Conservation (phyloP, 306 rosid genomes). For the Vigna trinervia region DNA sequence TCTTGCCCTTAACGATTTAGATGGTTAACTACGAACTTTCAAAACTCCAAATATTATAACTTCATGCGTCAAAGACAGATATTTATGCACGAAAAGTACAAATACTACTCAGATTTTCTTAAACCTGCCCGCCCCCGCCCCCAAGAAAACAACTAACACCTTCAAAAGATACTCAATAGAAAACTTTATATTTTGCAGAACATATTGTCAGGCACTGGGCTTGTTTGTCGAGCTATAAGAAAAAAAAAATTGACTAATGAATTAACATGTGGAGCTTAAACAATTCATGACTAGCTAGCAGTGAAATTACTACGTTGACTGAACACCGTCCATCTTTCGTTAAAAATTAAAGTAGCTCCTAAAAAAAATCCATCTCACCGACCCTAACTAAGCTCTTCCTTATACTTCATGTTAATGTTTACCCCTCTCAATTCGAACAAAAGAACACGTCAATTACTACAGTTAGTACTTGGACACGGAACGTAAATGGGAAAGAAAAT, state of each 20-base stretch:
- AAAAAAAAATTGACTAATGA: not conserved
- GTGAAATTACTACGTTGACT: not conserved
- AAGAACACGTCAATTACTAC: not conserved
- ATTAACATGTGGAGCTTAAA: not conserved
- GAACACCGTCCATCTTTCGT: conserved; percentile 2
- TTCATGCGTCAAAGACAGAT: not conserved
- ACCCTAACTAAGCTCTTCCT: conserved; percentile 27
- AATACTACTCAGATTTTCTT: no score
- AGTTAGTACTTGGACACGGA: not conserved
- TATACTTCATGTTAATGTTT: not conserved
- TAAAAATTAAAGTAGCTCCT: not conserved
- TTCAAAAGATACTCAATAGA: no score
- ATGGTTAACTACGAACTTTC: not conserved
- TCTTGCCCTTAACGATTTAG: not conserved
- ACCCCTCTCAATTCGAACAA: conserved; percentile 13
- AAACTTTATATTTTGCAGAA: no score
- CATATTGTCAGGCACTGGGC: not conserved
- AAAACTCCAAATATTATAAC: conserved; percentile 1
- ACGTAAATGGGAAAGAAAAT: not conserved
- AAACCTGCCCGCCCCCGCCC: no score
- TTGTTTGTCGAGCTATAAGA: not conserved
- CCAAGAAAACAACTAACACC: no score
- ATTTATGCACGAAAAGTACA: not conserved
- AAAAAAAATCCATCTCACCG: not conserved
- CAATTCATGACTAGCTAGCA: not conserved